Base-by-base conservation (phyloP, 1,284 basidiomycete genomes). In the Rhodotorula sp. region DNA sequence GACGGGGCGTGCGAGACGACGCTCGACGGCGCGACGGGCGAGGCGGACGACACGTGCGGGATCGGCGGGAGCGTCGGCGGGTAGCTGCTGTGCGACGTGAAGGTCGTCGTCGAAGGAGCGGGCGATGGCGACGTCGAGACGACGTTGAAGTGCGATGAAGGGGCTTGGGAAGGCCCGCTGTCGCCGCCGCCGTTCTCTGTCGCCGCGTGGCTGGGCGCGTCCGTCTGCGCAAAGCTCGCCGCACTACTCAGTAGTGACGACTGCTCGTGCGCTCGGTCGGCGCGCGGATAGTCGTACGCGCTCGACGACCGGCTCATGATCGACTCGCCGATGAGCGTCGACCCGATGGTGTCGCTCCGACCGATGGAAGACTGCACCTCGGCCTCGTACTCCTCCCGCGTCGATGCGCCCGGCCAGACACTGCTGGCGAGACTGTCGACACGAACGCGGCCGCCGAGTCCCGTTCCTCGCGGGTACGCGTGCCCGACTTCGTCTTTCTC, bases 361-460 rank as follows among this genome's bases (percentile, higher is more conserved):
- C 42, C 61, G 23, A 57, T 13, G 10, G 52, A 19, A 5, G 46
- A 57, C 13, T 27, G 16, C 66, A 72, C 44, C 17, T 65, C 54
- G 4, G 50, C 16, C 49, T 73, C 71, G 71, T 70, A 73, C 62
- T 69, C 64, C 34, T 70, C 71, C 3, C 71, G 42, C 8, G 71
- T 73, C 48, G 41, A 21, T 3, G 61, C 41, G 4, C 71, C 71
- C 1, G 53, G 48, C 71, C 71, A 73, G 21, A 34, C 34, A 34
- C 45, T 50, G 23, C 48, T 44, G 23, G 52, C 71, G 23, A 23
- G 3, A 21, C 50, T 53, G 2, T 53, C 58, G 10, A 57, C 59
- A 0, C 54, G 52, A 4, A 41, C 3, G 21, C 59, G 50, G 0
- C 62, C 64, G 3, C 45, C 64, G 3, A 46, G 56, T 8, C 69